A percentile compares a stretch with the other conserved stretches of the same genome.
phyloP scores from a whole-genome alignment of 2,329 filamentous ascomycete species.

The Phoma sp. region DNA sequence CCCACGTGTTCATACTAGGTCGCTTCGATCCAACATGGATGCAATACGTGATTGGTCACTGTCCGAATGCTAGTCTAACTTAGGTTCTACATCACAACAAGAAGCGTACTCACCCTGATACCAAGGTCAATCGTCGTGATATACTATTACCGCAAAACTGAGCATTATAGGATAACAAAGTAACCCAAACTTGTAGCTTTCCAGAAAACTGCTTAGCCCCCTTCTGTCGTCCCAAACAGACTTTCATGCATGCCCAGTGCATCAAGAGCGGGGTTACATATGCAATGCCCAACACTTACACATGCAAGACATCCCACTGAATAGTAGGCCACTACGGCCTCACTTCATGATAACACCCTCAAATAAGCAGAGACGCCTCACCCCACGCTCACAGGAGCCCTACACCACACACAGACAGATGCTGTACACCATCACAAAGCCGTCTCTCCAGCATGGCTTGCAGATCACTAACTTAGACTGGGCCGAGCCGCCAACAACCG shows the following conservation, averaged over 20 bases:
- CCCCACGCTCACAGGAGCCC: slow-evolving; percentile 3
- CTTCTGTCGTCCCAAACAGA: neutral
- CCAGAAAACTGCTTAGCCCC: too few species aligned
- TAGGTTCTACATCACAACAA: neutral
- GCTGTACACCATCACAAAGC: neutral
- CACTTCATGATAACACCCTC: slow-evolving; percentile 11
- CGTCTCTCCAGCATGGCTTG: too few species aligned
- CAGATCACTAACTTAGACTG: too few species aligned
- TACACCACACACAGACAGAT: neutral
- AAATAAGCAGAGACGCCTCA: slow-evolving; percentile 5
- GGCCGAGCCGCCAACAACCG: too few species aligned
- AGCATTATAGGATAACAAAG: too few species aligned
- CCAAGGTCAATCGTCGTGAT: too few species aligned
- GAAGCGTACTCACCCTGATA: too few species aligned
- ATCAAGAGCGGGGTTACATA: slow-evolving; percentile 18
- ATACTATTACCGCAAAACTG: too few species aligned
- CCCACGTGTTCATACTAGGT: neutral
- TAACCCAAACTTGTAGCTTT: too few species aligned
- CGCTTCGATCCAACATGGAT: neutral
- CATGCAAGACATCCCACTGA: slow-evolving; percentile 5
- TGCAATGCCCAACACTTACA: slow-evolving; percentile 2
- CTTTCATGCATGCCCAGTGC: slow-evolving; percentile 5
- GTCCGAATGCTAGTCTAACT: too few species aligned
- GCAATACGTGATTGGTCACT: neutral
- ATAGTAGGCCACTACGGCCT: slow-evolving; percentile 1